Base-by-base conservation (phyloP, 129 eudicot species). In the Erigeron canadensis region DNA sequence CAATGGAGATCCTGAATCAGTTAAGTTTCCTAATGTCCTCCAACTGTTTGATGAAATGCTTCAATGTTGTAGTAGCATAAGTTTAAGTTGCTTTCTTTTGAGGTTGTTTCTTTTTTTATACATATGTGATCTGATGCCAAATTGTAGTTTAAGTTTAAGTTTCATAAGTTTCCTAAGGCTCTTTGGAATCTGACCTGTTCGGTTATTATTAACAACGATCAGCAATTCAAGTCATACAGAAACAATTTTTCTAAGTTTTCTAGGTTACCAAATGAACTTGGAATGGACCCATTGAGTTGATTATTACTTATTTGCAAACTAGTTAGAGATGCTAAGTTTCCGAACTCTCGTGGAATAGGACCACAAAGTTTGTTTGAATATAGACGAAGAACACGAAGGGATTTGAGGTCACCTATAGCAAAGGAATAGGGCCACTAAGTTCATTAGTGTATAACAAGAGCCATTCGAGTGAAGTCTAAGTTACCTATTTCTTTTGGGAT, bases 401-500 rank as follows among this genome's bases (percentile, higher is more conserved):
- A 64, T 41, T 43, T 65, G 57, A 76, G 69, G 15, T 71, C 17
- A 5, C 78, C 81, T 13, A 80, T 38, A 23, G 84, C 2, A 13
- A 0, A 34, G 80, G 85, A 37, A 76, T 72, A 1, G 60, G 46
- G 51, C 79, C 81, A 5, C 12, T 59, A 6, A 82, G 75, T 40
- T 72, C 16, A 42, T 71, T 78, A 44, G 1, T 42, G 7, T 41
- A 45, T 15, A 66, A 57, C 66, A 41, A 43, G 7, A 75, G 37
- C 37, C 15, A 1, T 55, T 8, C 3, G 16, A 75, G 80, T n/a
- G 68, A 56, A 8, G 41, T 43, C 78, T n/a, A 86, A 5, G 5
- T 74, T 74, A 8, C 85, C 80, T 9, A 86, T 21, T n/a, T 70
- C 83, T 1, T 47, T 42, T 0, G 91, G 91, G 39, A 82, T 85